These are phyloP conservation scores for Thalia dealbata DNA, from an alignment of 176 grass and related monocot genomes.

Conservation along the genomic window DNA sequence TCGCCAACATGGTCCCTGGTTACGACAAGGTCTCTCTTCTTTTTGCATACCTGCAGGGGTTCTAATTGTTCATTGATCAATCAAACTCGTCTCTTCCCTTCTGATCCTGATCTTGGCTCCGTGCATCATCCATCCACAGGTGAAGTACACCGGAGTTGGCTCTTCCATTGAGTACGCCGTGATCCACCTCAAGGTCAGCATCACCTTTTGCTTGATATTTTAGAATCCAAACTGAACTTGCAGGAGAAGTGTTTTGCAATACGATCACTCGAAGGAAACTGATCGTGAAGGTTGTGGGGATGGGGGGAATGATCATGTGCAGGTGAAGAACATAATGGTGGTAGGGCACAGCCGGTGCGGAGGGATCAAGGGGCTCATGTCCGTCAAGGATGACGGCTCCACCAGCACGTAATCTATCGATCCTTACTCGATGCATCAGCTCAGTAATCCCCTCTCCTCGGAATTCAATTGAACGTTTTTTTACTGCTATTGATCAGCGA, in stretches of 20 bases:
- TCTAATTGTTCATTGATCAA: neutral
- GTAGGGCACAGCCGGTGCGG: conserved; percentile 39
- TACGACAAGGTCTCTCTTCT: conserved; percentile 8
- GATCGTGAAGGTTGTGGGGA: no score
- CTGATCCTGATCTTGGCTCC: neutral
- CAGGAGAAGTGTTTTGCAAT: no score
- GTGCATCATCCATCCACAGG: conserved; percentile 17
- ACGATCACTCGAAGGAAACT: no score
- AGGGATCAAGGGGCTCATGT: conserved; percentile 41
- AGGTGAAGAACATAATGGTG: conserved; percentile 38
- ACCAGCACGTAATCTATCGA: conserved; percentile 21
- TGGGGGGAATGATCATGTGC: neutral
- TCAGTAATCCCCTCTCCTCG: neutral
- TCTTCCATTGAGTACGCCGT: conserved; percentile 37
- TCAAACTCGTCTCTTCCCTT: no score
- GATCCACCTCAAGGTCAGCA: conserved; percentile 33
- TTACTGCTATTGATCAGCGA: conserved; percentile 1
- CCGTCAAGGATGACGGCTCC: conserved; percentile 21
- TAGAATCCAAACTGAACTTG: no score
- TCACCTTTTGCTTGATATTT: no score
- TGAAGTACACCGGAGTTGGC: conserved; percentile 25
- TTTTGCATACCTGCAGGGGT: neutral
- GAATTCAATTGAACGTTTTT: no score
- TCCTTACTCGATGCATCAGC: neutral
- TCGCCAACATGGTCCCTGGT: conserved; percentile 35